Evolutionary conservation across 2,329 filamentous ascomycete genomes (phyloP).

Genomic region (Fusarium palustre): DNA sequence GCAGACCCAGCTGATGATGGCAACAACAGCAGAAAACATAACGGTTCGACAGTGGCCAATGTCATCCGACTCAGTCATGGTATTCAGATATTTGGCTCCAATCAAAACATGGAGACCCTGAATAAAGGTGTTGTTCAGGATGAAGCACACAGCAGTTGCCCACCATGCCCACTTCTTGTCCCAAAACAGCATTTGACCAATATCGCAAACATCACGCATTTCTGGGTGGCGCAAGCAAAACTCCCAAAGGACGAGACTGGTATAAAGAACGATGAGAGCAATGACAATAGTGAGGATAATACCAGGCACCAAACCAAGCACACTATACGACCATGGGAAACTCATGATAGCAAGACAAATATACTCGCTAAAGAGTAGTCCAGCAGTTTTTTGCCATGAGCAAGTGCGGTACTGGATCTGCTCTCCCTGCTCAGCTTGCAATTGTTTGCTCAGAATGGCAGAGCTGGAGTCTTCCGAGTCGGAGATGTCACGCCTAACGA

Average conservation of each 20-base stretch:
- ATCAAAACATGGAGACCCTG: conserved; percentile 85
- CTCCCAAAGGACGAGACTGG: conserved; percentile 73
- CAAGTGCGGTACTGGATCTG: conserved; percentile 93
- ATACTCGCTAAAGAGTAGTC: conserved; percentile 92
- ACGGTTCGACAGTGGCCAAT: conserved; percentile 78
- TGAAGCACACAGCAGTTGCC: conserved; percentile 83
- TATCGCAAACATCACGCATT: conserved; percentile 91
- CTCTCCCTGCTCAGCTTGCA: conserved; percentile 79
- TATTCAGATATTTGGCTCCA: conserved; percentile 89
- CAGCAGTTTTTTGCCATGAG: conserved; percentile 95
- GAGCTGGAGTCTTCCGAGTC: conserved; percentile 61
- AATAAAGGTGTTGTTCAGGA: conserved; percentile 94
- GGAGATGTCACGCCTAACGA: conserved; percentile 51
- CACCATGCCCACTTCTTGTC: conserved; percentile 79
- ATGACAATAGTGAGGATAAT: conserved; percentile 85
- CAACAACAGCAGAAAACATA: conserved; percentile 79
- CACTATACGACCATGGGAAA: conserved; percentile 91
- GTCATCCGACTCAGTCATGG: conserved; percentile 77
- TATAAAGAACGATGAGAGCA: conserved; percentile 84
- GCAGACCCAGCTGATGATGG: conserved; percentile 79
- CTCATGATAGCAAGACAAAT: conserved; percentile 95
- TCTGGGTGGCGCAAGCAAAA: conserved; percentile 93
- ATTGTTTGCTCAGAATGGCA: conserved; percentile 71
- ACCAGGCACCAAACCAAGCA: conserved; percentile 86
- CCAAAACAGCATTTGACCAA: conserved; percentile 96